Evolutionary conservation across 2,329 filamentous ascomycete genomes (phyloP).

Genomic region (Mycosphaerelloides madeirae): DNA sequence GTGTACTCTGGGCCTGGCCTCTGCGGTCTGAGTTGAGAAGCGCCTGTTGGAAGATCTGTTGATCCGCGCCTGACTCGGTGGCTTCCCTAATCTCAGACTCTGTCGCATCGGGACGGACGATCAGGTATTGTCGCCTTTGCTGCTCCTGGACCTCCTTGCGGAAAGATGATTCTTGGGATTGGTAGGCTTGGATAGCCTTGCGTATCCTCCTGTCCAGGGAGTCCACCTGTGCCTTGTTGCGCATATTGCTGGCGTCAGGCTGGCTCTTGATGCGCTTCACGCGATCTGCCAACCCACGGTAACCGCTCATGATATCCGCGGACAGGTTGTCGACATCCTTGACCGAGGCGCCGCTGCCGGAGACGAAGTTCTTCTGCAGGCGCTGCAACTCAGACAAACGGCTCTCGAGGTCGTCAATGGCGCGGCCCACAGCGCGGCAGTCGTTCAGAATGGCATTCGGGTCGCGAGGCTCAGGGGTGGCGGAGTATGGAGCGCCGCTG

Average conservation of each 20-base stretch:
- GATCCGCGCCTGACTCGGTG: slow-evolving; percentile 65
- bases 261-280: slow-evolving; percentile 79
- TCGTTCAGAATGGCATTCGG: slow-evolving; percentile 79
- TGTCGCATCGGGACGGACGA: slow-evolving; percentile 65
- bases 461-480: slow-evolving; percentile 42
- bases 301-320: slow-evolving; percentile 75
- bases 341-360: slow-evolving; percentile 60
- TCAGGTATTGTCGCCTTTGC: slow-evolving; percentile 83
- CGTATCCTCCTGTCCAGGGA: slow-evolving; percentile 76
- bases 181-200: slow-evolving; percentile 74
- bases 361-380: slow-evolving; percentile 67
- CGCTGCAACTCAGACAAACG: slow-evolving; percentile 68
- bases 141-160: slow-evolving; percentile 75
- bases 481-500: slow-evolving; percentile 20
- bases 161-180: slow-evolving; percentile 74
- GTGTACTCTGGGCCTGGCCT: slow-evolving; percentile 73
- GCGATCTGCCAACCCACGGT: slow-evolving; percentile 72
- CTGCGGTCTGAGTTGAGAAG: slow-evolving; percentile 75
- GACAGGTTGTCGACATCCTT: slow-evolving; percentile 66
- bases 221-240: slow-evolving; percentile 75
- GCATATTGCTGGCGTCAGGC: slow-evolving; percentile 64
- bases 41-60: slow-evolving; percentile 83
- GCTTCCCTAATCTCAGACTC: slow-evolving; percentile 73
- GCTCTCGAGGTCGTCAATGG: slow-evolving; percentile 67
- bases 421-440: slow-evolving; percentile 72